Percentiles rank a stretch among this genome's conserved stretches.
phyloP scores from a whole-genome alignment of 305 asterid genomes.

The Caryopteris hybrid region DNA sequence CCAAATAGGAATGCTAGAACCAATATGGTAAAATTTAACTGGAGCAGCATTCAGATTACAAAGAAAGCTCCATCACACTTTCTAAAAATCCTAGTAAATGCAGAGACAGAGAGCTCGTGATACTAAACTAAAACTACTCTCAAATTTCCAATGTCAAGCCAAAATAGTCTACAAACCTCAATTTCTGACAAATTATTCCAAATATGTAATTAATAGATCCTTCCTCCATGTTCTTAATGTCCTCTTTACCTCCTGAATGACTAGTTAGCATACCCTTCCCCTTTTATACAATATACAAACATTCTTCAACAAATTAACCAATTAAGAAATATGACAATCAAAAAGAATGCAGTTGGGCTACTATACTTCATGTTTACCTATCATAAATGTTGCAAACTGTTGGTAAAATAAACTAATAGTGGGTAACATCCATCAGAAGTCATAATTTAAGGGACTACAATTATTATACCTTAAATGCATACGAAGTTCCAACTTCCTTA shows the following conservation, averaged over 20 bases:
- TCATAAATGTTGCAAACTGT: neutral
- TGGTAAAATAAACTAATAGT: neutral
- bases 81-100: neutral
- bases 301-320: constrained; percentile 4
- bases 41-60: neutral
- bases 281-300: neutral
- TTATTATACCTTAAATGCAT: no score
- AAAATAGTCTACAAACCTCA: constrained; percentile 4
- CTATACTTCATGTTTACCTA: neutral
- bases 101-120: neutral
- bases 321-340: neutral
- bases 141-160: neutral
- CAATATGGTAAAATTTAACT: neutral
- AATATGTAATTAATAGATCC: neutral
- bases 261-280: neutral
- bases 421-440: neutral
- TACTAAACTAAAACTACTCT: neutral
- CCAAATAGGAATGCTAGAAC: constrained; percentile 1
- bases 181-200: neutral
- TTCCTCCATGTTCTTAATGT: neutral
- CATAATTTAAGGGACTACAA: neutral
- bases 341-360: neutral
- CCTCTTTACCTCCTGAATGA: neutral
- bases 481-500: neutral
- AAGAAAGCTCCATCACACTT: constrained; percentile 4